Percentiles rank a stretch among this genome's conserved stretches.
These are phyloP conservation scores for Yarrowia bubula DNA, from an alignment of 805 yeast species.

Conservation along the genomic window DNA sequence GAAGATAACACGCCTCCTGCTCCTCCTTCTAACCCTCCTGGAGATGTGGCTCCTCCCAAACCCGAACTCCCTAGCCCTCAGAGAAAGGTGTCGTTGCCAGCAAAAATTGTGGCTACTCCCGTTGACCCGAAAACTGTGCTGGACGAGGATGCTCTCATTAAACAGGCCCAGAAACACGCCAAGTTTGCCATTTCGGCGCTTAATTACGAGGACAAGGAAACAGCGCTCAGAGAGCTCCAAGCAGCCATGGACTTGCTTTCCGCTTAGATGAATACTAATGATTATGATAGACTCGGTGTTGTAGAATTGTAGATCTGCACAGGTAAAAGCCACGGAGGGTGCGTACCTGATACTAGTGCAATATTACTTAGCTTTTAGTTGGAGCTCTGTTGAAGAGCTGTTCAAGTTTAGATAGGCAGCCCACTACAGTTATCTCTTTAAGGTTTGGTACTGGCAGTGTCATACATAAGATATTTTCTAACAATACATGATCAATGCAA, in stretches of 20 bases:
- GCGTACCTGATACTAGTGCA: too few species aligned
- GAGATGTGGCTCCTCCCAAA: constrained; percentile 28
- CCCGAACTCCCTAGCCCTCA: constrained; percentile 26
- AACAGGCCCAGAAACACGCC: constrained; percentile 59
- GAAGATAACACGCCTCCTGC: constrained; percentile 5
- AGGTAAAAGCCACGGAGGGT: too few species aligned
- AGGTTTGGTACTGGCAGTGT: too few species aligned
- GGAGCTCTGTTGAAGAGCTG: too few species aligned
- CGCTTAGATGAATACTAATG: background rate
- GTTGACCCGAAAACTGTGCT: constrained; percentile 34
- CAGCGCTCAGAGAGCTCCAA: constrained; percentile 57
- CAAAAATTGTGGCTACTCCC: constrained; percentile 10
- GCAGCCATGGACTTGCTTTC: constrained; percentile 46
- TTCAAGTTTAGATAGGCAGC: too few species aligned
- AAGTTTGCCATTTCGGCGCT: constrained; percentile 71
- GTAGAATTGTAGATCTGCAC: too few species aligned
- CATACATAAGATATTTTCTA: too few species aligned
- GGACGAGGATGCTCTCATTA: constrained; percentile 41
- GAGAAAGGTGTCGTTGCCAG: constrained; percentile 23
- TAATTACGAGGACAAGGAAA: constrained; percentile 64
- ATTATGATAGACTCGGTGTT: too few species aligned
- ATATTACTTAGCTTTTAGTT: too few species aligned
- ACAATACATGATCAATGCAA: too few species aligned
- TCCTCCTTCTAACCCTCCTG: constrained; percentile 20
- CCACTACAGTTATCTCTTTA: too few species aligned